A percentile compares a stretch with the other conserved stretches of the same genome.
Evolutionary conservation across 2,329 filamentous ascomycete genomes (phyloP).

Genomic region (Pleoardoris graminearum): DNA sequence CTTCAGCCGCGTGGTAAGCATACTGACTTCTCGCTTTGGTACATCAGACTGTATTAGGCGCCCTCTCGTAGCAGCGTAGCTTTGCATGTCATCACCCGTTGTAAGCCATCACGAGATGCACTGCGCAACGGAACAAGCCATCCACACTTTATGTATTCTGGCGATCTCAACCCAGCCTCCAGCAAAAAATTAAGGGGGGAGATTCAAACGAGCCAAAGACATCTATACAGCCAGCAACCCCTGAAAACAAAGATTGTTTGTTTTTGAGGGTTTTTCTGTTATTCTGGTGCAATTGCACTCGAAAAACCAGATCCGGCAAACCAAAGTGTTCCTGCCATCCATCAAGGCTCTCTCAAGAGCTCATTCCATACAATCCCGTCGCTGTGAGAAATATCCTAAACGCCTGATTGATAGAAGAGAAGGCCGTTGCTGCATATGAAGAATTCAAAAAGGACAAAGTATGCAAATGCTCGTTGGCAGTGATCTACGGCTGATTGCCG

Average conservation of each 20-base stretch:
- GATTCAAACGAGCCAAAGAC: slow-evolving; percentile 33
- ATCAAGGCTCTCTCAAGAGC: neutral
- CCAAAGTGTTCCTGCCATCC: neutral
- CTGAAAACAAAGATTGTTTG: slow-evolving; percentile 33
- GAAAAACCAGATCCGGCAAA: slow-evolving; percentile 16
- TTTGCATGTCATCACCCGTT: too few species aligned
- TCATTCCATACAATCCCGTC: neutral
- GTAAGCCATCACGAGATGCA: too few species aligned
- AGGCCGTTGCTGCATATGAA: slow-evolving; percentile 17
- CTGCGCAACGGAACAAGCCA: too few species aligned
- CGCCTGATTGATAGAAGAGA: slow-evolving; percentile 3
- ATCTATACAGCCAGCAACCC: slow-evolving; percentile 17
- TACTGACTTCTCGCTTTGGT: too few species aligned
- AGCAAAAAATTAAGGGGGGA: slow-evolving; percentile 36
- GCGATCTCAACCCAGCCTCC: slow-evolving; percentile 39
- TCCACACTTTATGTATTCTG: slow-evolving; percentile 30
- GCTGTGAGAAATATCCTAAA: neutral
- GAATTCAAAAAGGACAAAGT: slow-evolving; percentile 20
- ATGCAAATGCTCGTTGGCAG: slow-evolving; percentile 24
- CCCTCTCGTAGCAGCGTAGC: too few species aligned
- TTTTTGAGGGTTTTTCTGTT: slow-evolving; percentile 43
- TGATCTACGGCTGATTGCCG: slow-evolving; percentile 27
- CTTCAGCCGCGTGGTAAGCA: too few species aligned
- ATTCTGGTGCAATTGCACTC: slow-evolving; percentile 19
- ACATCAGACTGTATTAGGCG: too few species aligned